These are phyloP conservation scores for Castanea mollissima DNA, from an alignment of 306 rosid species.

Conservation along the genomic window DNA sequence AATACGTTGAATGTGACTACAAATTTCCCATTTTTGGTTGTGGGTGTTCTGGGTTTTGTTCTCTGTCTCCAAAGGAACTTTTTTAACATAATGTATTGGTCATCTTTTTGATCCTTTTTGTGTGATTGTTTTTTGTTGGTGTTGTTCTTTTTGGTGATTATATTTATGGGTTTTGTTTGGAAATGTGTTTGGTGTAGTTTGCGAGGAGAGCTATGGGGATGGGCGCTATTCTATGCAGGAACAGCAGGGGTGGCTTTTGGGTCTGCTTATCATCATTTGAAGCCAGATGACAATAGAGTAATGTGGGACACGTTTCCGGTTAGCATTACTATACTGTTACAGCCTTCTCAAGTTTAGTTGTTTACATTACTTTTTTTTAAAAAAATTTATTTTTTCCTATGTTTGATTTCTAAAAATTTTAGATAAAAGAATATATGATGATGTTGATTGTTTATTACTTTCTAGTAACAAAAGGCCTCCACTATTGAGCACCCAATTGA, in stretches of 20 bases:
- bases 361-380: background rate
- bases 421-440: background rate
- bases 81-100: conserved; percentile 47
- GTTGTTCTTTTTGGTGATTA: conserved; percentile 28
- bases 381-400: background rate
- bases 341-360: background rate
- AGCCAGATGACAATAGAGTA: conserved; percentile 29
- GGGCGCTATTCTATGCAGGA: conserved; percentile 34
- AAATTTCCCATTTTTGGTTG: conserved; percentile 69
- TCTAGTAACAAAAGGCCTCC: conserved; percentile 1
- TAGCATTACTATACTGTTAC: conserved; percentile 13
- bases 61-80: conserved; percentile 47
- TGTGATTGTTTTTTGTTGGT: background rate
- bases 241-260: conserved; percentile 34
- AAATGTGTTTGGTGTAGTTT: conserved; percentile 20
- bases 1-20: conserved; percentile 68
- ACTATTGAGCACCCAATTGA: background rate
- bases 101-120: background rate
- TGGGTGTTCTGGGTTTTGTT: conserved; percentile 66
- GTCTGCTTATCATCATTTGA: conserved; percentile 41
- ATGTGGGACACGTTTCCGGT: conserved; percentile 68
- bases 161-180: conserved; percentile 21
- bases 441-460: background rate
- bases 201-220: conserved; percentile 42
- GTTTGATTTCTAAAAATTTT: background rate